These are phyloP conservation scores for Endogone sp. DNA, from an alignment of 192 early-diverging fungal genomes.

Conservation along the genomic window DNA sequence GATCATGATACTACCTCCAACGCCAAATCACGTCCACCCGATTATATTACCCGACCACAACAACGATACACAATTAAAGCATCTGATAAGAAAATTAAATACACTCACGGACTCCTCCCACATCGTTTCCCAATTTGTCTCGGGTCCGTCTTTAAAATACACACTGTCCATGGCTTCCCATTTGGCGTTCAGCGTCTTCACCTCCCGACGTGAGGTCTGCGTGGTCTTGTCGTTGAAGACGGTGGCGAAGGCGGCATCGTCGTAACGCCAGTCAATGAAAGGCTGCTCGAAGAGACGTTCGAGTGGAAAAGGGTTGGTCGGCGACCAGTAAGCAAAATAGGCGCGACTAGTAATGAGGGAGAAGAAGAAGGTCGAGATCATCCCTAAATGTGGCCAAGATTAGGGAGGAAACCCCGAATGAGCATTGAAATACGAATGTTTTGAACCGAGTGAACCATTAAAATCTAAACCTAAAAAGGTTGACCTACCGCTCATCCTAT, in stretches of 20 bases:
- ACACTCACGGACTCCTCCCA: conserved; percentile 20
- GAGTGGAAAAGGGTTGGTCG: conserved; percentile 29
- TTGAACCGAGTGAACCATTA: too few species aligned
- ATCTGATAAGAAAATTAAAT: conserved; percentile 4
- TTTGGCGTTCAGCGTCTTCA: conserved; percentile 27
- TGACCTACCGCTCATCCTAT: conserved; percentile 37
- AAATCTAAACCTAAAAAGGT: neutral
- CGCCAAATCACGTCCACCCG: too few species aligned
- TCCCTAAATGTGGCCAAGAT: conserved; percentile 20
- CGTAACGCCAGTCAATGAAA: conserved; percentile 34
- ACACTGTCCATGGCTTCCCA: conserved; percentile 4
- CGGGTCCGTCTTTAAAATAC: conserved; percentile 25
- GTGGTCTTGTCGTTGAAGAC: conserved; percentile 11
- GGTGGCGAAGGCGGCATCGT: conserved; percentile 14
- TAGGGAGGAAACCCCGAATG: neutral
- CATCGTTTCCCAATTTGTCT: conserved; percentile 20
- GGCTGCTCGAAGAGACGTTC: conserved; percentile 36
- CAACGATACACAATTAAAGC: neutral
- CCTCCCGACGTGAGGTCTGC: conserved; percentile 12
- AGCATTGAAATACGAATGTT: neutral
- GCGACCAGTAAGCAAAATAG: conserved; percentile 36
- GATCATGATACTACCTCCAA: neutral
- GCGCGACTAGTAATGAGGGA: conserved; percentile 34
- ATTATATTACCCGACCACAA: neutral
- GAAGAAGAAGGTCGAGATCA: conserved; percentile 42